A percentile compares a stretch with the other conserved stretches of the same genome.
Conservation (phyloP, 371 early-diverging fungal genomes). For the Mucor plumbeus region DNA sequence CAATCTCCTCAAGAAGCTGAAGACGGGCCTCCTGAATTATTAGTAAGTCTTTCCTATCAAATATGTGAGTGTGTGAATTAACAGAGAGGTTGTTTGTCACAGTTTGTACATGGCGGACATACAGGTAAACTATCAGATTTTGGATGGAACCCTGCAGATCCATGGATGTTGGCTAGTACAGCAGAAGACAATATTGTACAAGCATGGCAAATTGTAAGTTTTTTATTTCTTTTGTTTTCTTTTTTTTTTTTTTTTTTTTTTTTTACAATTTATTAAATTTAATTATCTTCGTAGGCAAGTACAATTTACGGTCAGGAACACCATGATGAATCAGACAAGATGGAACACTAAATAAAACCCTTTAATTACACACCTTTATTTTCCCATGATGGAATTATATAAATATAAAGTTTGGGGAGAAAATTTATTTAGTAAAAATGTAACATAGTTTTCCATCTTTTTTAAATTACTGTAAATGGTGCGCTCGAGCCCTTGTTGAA, state of each 20-base stretch:
- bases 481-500: conserved; percentile 10
- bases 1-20: conserved; percentile 93
- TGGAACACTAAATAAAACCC: conserved; percentile 11
- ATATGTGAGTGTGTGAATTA: not conserved
- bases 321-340: conserved; percentile 22
- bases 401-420: too few species aligned
- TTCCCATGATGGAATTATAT: too few species aligned
- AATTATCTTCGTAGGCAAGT: conserved; percentile 26
- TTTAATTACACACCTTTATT: not conserved
- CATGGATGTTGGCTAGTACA: conserved; percentile 92
- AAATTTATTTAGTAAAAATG: too few species aligned
- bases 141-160: conserved; percentile 95
- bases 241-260: not conserved
- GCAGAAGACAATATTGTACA: conserved; percentile 97
- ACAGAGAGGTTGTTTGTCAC: not conserved
- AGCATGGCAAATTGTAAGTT: conserved; percentile 95
- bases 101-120: conserved; percentile 99
- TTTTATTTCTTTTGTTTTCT: too few species aligned
- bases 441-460: too few species aligned
- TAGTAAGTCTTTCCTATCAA: conserved; percentile 56
- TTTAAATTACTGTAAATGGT: not conserved
- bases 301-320: conserved; percentile 39
- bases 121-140: conserved; percentile 96
- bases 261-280: too few species aligned
- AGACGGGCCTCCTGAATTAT: conserved; percentile 98